Conservation (phyloP, 805 yeast species). For the Tetrapisispora phaffii region DNA sequence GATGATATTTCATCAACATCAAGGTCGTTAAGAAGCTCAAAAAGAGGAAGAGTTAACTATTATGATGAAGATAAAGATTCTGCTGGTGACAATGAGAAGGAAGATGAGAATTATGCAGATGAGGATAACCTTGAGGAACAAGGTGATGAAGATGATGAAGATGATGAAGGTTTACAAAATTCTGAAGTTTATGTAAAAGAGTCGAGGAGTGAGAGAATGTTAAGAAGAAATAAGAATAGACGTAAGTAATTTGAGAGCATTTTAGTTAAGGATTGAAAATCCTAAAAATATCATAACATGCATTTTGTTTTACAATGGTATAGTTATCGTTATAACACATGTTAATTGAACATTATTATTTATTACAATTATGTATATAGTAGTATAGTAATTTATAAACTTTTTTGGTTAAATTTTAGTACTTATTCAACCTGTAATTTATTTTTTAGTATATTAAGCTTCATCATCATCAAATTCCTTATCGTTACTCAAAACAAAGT, state of each 20-base stretch:
- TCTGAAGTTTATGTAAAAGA: not conserved
- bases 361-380: not conserved
- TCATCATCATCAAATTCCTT: constrained; percentile 31
- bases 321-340: constrained; percentile 2
- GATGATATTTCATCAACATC: constrained; percentile 21
- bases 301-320: too few species aligned
- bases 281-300: too few species aligned
- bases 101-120: constrained; percentile 9
- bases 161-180: constrained; percentile 3
- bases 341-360: not conserved
- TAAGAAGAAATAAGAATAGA: constrained; percentile 1
- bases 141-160: constrained; percentile 6
- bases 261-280: too few species aligned
- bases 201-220: not conserved
- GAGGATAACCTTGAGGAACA: constrained; percentile 10
- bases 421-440: not conserved
- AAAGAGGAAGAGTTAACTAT: constrained; percentile 16
- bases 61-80: constrained; percentile 9
- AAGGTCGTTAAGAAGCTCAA: constrained; percentile 23
- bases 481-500: constrained; percentile 37
- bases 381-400: not conserved
- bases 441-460: constrained; percentile 23
- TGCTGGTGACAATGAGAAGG: constrained; percentile 13
- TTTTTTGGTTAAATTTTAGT: not conserved
- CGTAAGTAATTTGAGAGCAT: constrained; percentile 4